phyloP scores from a whole-genome alignment of 768 basidiomycete species.

The Leccinum sublutescens region DNA sequence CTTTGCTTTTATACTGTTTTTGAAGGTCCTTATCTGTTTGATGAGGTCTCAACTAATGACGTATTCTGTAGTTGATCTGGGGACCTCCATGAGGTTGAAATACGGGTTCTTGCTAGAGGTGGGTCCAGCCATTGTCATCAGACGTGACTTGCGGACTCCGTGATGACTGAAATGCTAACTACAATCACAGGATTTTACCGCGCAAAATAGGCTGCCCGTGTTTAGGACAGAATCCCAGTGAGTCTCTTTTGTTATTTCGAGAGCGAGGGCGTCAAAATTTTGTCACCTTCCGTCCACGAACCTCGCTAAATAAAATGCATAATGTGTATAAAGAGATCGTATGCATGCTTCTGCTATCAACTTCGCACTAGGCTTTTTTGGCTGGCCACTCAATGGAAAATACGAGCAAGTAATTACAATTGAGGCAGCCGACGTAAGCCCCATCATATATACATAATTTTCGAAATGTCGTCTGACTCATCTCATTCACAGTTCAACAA shows the following conservation, averaged over 20 bases:
- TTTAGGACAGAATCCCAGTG: constrained; percentile 79
- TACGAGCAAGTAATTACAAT: constrained; percentile 79
- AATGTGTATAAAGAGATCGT: constrained; percentile 52
- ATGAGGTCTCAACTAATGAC: not conserved
- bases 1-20: too few species aligned
- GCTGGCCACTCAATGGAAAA: constrained; percentile 66
- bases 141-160: constrained; percentile 1
- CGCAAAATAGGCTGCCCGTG: constrained; percentile 62
- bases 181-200: constrained; percentile 53
- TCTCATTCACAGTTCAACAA: constrained; percentile 60
- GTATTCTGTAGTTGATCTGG: constrained; percentile 50
- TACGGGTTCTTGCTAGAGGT: constrained; percentile 77
- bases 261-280: not conserved
- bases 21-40: not conserved
- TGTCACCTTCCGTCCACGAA: not conserved
- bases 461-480: not conserved
- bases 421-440: constrained; percentile 55
- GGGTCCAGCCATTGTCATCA: not conserved
- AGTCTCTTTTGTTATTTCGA: constrained; percentile 15
- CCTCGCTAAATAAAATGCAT: not conserved
- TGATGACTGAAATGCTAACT: constrained; percentile 16
- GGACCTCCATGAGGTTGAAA: constrained; percentile 70
- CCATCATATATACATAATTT: constrained; percentile 16
- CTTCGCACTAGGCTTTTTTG: constrained; percentile 75
- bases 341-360: constrained; percentile 65